Evolutionary conservation across 1,284 basidiomycete genomes (phyloP), one percentile per base, ranked within the genome.

Genomic region (Ceratobasidium sp.): DNA sequence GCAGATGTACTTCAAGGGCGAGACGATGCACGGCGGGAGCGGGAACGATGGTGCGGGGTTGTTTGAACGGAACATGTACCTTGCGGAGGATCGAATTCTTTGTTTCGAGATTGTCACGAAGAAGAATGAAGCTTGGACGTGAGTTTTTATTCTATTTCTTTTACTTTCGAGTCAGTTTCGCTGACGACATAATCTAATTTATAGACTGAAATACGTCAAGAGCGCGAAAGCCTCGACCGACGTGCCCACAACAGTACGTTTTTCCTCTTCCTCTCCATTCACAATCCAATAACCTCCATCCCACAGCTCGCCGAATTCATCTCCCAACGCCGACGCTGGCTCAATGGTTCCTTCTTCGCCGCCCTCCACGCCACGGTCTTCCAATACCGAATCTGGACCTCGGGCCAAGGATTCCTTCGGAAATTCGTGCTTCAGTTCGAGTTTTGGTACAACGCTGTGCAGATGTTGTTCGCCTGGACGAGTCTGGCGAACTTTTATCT

Each of bases 61-160:
- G n/a, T 94, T 95, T 81, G 93, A 85, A 87, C 51, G 78, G 86
- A 81, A 67, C n/a, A 78, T 79, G 28, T 79, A 63, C 55, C 90
- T 96, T 80, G 95, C 95, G 28, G 95, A 94, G 84, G 97, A 98
- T 87, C 95, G 97, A 83, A 98, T 99, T 80, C 87, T 98, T 61
- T 99, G 97, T 86, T 99, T 98, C 86, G 97, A 99, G 86, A 95
- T 99, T 70, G 95, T 98, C 69, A 97, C 97, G 4, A 99, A 98
- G 89, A 94, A 94, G 84, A 87, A 87, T 39, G 93, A 94, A 84
- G 92, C 90, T 61, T 95, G 93, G 94, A 89, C 90, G 92, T 94
- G 87, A 82, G 93, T 58, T 79, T 26, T 53, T 12, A 53, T 55
- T 49, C 78, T 26, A 40, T 46, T 18, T 69, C 63, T 68, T 63